These are phyloP conservation scores for Crithidia thermophila DNA, from an alignment of 208 protist species.

Conservation along the genomic window DNA sequence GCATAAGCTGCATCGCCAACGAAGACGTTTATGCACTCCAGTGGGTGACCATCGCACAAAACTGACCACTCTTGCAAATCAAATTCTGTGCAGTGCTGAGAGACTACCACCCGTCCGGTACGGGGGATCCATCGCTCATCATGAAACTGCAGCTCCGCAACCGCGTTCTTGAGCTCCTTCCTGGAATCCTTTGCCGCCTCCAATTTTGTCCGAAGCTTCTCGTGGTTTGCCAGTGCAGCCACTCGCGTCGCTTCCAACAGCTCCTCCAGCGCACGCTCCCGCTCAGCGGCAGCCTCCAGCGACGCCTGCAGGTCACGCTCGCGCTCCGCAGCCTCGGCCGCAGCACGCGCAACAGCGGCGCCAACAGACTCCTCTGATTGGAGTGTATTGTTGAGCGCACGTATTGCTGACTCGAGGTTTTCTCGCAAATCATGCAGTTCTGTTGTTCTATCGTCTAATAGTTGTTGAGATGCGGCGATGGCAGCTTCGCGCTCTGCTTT, in stretches of 20 bases:
- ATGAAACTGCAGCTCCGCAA: background rate
- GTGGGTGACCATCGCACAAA: background rate
- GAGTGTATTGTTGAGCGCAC: background rate
- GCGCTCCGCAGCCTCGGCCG: conserved; percentile 19
- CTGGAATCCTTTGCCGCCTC: background rate
- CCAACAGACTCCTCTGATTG: background rate
- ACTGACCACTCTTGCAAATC: background rate
- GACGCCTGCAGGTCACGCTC: conserved; percentile 15
- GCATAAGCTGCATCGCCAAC: background rate
- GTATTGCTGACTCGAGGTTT: background rate
- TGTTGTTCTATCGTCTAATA: background rate
- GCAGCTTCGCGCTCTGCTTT: no score
- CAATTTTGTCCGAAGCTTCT: conserved; percentile 24
- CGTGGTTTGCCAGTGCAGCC: background rate
- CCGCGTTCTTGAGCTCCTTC: conserved; percentile 6
- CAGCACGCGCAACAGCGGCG: conserved; percentile 8
- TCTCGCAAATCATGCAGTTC: background rate
- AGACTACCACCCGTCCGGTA: background rate
- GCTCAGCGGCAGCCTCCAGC: conserved; percentile 3
- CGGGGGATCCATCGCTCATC: background rate
- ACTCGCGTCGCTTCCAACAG: background rate
- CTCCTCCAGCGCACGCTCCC: conserved; percentile 9
- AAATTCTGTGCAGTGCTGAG: background rate
- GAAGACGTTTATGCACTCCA: background rate
- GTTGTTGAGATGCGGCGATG: background rate